These are phyloP conservation scores for Corymbia citriodora DNA, from an alignment of 441 rosid species.

Conservation along the genomic window DNA sequence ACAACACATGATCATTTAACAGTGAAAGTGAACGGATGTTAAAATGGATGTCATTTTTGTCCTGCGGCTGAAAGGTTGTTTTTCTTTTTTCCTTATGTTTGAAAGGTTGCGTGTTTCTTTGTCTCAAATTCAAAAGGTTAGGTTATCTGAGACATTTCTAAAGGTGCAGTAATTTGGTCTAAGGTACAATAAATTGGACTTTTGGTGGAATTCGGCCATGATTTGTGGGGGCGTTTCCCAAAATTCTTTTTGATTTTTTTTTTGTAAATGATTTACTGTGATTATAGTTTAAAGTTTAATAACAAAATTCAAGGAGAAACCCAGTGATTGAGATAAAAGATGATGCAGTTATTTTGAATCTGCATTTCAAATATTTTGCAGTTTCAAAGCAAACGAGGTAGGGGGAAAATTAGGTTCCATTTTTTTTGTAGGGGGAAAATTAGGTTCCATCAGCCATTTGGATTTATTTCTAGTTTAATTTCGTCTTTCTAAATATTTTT, in stretches of 20 bases:
- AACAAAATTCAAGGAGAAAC: neutral
- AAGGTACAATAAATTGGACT: neutral
- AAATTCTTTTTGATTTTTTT: neutral
- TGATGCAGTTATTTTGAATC: neutral
- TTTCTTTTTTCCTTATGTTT: neutral
- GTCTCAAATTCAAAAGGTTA: neutral
- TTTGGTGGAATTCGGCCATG: neutral
- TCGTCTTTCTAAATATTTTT: neutral
- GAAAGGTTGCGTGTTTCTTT: neutral
- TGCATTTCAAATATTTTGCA: neutral
- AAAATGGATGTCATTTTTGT: neutral
- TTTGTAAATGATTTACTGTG: neutral
- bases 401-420: neutral
- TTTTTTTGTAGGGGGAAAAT: no score
- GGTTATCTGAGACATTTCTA: neutral
- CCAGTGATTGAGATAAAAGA: neutral
- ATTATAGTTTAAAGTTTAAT: neutral
- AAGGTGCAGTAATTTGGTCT: neutral
- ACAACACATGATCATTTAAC: neutral
- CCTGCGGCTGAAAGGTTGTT: neutral
- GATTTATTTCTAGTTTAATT: neutral
- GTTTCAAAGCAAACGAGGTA: neutral
- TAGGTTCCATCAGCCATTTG: neutral
- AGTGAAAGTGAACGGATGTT: neutral
- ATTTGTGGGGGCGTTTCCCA: neutral